A percentile compares a stretch with the other conserved stretches of the same genome.
Conservation (phyloP, 2,329 filamentous ascomycete species). For the Exophiala bonariae region DNA sequence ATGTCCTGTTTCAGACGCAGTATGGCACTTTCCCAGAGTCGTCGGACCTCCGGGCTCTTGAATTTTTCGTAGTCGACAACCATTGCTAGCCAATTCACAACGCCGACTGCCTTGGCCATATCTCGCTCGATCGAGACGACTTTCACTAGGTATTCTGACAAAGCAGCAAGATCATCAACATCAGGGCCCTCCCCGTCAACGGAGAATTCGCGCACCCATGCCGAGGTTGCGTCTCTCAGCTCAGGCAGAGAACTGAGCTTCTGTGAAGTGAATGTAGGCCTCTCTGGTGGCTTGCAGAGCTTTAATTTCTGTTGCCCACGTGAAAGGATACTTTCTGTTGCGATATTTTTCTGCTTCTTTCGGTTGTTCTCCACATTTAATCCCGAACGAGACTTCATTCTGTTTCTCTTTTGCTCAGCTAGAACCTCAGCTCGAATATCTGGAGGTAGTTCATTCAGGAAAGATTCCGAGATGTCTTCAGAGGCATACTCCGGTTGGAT, state of each 20-base stretch:
- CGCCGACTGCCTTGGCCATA: conserved; percentile 68
- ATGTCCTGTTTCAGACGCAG: conserved; percentile 45
- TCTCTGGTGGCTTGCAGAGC: conserved; percentile 51
- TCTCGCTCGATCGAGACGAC: conserved; percentile 77
- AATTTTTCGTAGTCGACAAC: conserved; percentile 39
- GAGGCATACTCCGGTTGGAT: conserved; percentile 23
- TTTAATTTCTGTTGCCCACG: conserved; percentile 40
- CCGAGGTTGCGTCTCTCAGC: conserved; percentile 70
- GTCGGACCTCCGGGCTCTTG: conserved; percentile 42
- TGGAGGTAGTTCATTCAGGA: conserved; percentile 79
- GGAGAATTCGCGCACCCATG: conserved; percentile 73
- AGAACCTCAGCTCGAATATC: conserved; percentile 78
- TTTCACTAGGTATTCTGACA: conserved; percentile 69
- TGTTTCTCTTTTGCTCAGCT: conserved; percentile 66
- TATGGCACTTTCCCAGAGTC: conserved; percentile 44
- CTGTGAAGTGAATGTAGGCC: conserved; percentile 63
- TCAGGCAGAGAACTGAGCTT: conserved; percentile 60
- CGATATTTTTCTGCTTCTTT: conserved; percentile 27
- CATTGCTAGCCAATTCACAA: conserved; percentile 65
- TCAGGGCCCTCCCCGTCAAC: conserved; percentile 81
- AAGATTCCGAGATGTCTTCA: conserved; percentile 61
- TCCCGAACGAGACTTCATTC: conserved; percentile 58
- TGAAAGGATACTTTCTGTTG: conserved; percentile 13
- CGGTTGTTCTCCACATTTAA: conserved; percentile 43
- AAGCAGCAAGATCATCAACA: conserved; percentile 70